Evolutionary conservation across 306 rosid species (phyloP), one percentile per base, ranked within the genome.

Genomic region (Glycine latifolia): DNA sequence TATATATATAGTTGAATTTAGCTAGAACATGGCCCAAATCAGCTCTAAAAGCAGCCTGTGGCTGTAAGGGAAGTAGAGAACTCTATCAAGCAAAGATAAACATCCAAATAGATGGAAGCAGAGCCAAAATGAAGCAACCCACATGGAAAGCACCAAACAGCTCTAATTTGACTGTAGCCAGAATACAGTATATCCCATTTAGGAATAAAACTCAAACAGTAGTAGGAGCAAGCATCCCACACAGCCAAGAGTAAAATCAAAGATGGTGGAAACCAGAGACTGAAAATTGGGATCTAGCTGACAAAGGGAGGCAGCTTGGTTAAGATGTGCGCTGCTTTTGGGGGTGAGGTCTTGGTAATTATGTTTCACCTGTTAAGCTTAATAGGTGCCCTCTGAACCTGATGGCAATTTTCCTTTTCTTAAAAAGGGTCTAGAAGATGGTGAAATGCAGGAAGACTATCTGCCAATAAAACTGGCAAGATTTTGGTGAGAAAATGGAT

Each of bases 21-120:
- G 68, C 17, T 79, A 13, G 17, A 69, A 55, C 11, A 56, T 67
- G 70, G 16, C 47, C 14, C 70, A 63, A 61, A 63, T 63, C 3
- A 17, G 17, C 56, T 78, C 16, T 13, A 14, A 67, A 37, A 15
- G 16, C 39, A 39, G 75, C 59, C 35, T 79, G 70, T 69, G 16
- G 39, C 39, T 17, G 35, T 33, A 47, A 63, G 26, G 26, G 61
- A 31, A 68, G 47, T 41, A 43, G 60, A 31, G 14, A 69, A 69
- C 56, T 12, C 2, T 3, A 39, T 37, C 48, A 55, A 14, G 46
- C 26, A 43, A 49, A 77, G 55, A 15, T 39, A 50, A 37, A 11
- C n/a, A 65, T 70, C 2, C 35, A 63, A 77, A 15, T 56, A 46
- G 54, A 77, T 67, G 37, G 56, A 56, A 55, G 35, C 35, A 39